Conservation (phyloP, 257 asterid genomes). For the Rauvolfia tetraphylla region DNA sequence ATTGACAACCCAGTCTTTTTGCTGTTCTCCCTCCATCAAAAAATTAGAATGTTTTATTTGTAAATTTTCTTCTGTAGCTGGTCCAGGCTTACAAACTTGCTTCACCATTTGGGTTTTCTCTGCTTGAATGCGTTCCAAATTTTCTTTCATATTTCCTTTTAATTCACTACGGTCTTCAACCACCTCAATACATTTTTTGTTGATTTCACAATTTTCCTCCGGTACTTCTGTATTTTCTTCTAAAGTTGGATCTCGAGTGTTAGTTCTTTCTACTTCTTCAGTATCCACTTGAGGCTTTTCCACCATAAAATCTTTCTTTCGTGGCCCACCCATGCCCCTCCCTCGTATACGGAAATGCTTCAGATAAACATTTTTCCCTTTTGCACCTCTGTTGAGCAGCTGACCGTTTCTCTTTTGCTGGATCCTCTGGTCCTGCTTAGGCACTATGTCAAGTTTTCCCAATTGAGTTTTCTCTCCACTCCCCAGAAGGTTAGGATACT, state of each 20-base stretch:
- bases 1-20: neutral
- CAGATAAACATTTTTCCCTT: neutral
- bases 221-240: neutral
- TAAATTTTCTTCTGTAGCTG: neutral
- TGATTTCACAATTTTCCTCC: neutral
- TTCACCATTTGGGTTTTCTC: neutral
- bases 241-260: neutral
- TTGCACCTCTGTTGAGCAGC: neutral
- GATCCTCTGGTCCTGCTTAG: neutral
- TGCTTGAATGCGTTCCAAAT: neutral
- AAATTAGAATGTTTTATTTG: neutral
- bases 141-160: neutral
- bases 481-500: slow-evolving; percentile 6
- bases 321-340: slow-evolving; percentile 9
- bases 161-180: neutral
- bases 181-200: neutral
- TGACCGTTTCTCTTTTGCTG: neutral
- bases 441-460: neutral
- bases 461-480: neutral
- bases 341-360: neutral
- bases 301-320: slow-evolving; percentile 3
- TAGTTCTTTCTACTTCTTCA: neutral
- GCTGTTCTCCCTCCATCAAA: slow-evolving; percentile 1
- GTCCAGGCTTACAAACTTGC: neutral
- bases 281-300: neutral